phyloP scores from a whole-genome alignment of 768 basidiomycete species.

The Ramaria sp. region DNA sequence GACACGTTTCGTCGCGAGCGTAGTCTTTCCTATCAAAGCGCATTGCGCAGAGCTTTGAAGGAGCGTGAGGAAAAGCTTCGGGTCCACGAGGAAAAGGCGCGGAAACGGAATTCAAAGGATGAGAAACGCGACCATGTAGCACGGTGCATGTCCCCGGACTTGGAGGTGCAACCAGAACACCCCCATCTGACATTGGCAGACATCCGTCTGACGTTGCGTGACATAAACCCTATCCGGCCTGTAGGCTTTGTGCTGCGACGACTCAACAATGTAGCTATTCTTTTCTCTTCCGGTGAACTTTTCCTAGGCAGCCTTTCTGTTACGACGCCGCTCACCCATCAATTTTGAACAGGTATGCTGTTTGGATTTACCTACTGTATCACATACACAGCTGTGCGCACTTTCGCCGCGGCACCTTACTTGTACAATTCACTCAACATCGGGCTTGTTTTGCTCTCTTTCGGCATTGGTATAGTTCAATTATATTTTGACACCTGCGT shows the following conservation, averaged over 20 bases:
- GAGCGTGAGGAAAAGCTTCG: constrained; percentile 12
- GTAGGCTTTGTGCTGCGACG: constrained; percentile 45
- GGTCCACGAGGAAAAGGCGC: constrained; percentile 17
- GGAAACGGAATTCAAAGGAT: constrained; percentile 16
- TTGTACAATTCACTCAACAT: constrained; percentile 56
- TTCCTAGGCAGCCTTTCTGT: neutral
- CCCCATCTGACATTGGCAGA: constrained; percentile 14
- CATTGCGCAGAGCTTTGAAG: constrained; percentile 31
- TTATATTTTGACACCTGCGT: neutral
- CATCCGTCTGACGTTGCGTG: constrained; percentile 47
- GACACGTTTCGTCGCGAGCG: constrained; percentile 81
- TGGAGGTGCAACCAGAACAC: neutral
- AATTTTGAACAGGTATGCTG: constrained; percentile 37
- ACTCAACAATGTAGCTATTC: constrained; percentile 55
- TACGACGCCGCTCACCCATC: constrained; percentile 1
- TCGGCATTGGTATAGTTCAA: constrained; percentile 45
- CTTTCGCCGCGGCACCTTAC: constrained; percentile 48
- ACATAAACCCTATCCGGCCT: constrained; percentile 67
- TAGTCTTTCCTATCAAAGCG: constrained; percentile 67
- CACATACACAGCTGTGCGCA: constrained; percentile 64
- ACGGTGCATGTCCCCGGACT: neutral
- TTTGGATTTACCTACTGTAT: constrained; percentile 66
- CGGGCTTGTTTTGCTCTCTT: constrained; percentile 67
- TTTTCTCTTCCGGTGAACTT: constrained; percentile 51
- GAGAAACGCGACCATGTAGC: neutral